phyloP scores from a whole-genome alignment of 2,329 filamentous ascomycete species.

The Teratosphaeria zuluensis region DNA sequence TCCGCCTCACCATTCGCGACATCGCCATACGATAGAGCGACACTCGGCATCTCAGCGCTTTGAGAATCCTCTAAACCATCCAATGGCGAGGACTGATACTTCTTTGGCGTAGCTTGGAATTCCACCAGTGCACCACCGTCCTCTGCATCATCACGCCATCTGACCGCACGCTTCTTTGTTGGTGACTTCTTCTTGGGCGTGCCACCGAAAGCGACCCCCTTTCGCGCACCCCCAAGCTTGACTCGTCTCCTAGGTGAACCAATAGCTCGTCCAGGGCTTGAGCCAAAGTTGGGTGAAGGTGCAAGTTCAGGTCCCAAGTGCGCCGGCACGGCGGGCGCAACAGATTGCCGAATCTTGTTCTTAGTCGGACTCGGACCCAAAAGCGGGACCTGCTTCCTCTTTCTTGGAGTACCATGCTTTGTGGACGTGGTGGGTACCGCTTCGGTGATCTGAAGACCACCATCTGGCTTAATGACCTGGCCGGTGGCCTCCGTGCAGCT shows the following conservation, averaged over 20 bases:
- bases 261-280: constrained; percentile 41
- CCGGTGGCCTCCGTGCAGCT: constrained; percentile 64
- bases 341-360: constrained; percentile 29
- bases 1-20: constrained; percentile 27
- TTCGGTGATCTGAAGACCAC: constrained; percentile 52
- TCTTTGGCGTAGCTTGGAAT: constrained; percentile 82
- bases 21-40: constrained; percentile 44
- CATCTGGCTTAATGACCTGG: constrained; percentile 86
- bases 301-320: constrained; percentile 15
- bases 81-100: constrained; percentile 50
- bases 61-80: constrained; percentile 5
- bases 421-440: constrained; percentile 52
- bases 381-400: constrained; percentile 45
- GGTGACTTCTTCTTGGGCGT: constrained; percentile 51
- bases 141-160: constrained; percentile 88
- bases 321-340: constrained; percentile 14
- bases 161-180: constrained; percentile 62
- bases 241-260: constrained; percentile 66
- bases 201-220: constrained; percentile 48
- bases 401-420: constrained; percentile 67
- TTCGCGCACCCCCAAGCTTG: constrained; percentile 53
- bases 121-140: constrained; percentile 70
- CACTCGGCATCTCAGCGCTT: constrained; percentile 17
- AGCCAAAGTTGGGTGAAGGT: constrained; percentile 5
- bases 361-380: constrained; percentile 41